Conservation (phyloP, 169 alveolate species). For the Eimeria falciformis region DNA sequence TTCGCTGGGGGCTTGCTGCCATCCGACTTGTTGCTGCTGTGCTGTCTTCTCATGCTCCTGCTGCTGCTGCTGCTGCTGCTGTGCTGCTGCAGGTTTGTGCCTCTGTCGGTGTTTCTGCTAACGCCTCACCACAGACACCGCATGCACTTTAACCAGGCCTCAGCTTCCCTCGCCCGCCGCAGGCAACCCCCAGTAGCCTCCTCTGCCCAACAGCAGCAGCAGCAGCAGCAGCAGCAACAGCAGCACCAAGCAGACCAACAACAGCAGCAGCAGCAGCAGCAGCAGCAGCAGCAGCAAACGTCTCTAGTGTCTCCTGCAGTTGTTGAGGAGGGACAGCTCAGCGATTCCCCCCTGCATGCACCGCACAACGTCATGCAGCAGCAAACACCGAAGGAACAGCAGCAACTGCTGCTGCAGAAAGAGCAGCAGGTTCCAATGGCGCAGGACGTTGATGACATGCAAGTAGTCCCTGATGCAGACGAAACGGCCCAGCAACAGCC, state of each 20-base stretch:
- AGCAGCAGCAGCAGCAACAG: constrained; percentile 25
- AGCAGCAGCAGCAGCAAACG: neutral
- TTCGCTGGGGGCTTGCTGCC: neutral
- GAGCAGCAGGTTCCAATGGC: neutral
- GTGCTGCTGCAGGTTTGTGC: neutral
- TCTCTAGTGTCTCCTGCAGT: neutral
- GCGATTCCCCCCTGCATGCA: no score
- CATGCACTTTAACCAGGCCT: neutral
- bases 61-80: neutral
- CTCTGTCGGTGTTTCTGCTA: constrained; percentile 1
- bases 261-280: neutral
- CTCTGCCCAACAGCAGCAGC: neutral
- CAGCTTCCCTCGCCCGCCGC: neutral
- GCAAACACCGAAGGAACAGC: neutral
- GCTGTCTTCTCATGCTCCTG: constrained; percentile 1
- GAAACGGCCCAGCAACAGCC: neutral
- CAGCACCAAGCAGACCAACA: neutral
- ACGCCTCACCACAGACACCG: neutral
- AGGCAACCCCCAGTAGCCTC: neutral
- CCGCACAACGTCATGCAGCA: neutral
- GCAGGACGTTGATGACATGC: neutral
- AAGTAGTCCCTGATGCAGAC: neutral
- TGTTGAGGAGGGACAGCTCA: no score
- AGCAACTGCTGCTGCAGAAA: neutral
- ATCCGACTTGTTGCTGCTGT: neutral